These are phyloP conservation scores for Alternaria solani DNA, from an alignment of 2,329 filamentous ascomycete species.

Conservation along the genomic window DNA sequence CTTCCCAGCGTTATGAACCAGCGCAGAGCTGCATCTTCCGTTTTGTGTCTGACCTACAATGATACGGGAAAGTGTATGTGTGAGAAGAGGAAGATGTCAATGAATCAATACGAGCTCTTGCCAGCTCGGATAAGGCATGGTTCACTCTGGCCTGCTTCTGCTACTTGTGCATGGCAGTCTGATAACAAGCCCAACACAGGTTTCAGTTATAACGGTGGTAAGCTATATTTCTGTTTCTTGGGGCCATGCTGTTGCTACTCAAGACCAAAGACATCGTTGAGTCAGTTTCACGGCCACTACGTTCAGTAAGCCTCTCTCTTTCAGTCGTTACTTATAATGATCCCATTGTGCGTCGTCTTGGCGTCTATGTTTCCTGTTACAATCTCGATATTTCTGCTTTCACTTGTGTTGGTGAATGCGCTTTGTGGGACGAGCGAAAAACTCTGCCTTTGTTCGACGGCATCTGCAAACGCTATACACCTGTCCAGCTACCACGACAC, in stretches of 20 bases:
- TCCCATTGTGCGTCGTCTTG: background rate
- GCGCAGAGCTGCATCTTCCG: background rate
- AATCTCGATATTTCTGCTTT: background rate
- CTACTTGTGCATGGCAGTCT: background rate
- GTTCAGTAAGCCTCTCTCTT: background rate
- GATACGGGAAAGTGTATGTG: background rate
- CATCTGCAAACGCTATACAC: slow-evolving; percentile 1
- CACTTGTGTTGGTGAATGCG: slow-evolving; percentile 2
- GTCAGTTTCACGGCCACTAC: background rate
- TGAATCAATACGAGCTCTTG: background rate
- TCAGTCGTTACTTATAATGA: background rate
- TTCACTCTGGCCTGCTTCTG: background rate
- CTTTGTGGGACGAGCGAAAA: background rate
- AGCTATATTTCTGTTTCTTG: background rate
- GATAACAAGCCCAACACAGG: background rate
- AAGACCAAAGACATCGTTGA: background rate
- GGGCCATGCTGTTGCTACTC: background rate
- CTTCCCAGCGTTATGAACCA: background rate
- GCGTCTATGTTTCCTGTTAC: background rate
- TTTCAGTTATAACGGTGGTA: background rate
- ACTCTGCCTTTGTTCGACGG: background rate
- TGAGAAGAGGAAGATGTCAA: background rate
- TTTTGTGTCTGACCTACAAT: background rate
- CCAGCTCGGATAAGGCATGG: background rate
- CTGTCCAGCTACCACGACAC: background rate